These are phyloP conservation scores for Priceomyces haplophilus DNA, from an alignment of 805 yeast genomes.

Conservation along the genomic window DNA sequence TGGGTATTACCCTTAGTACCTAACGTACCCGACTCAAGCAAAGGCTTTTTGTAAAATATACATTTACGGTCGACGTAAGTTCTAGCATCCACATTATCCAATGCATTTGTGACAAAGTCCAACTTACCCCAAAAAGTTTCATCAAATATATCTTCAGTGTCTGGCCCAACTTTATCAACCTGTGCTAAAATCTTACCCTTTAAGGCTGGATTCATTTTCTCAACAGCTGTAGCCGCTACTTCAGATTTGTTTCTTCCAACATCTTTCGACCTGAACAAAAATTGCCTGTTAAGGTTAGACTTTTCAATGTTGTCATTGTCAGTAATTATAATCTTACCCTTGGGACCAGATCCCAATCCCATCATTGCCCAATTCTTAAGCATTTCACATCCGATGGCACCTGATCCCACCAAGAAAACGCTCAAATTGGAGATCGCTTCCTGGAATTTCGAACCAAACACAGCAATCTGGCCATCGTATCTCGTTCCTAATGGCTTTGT, in stretches of 20 bases:
- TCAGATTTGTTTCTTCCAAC: constrained; percentile 91
- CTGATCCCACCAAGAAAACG: constrained; percentile 92
- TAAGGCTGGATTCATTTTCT: constrained; percentile 81
- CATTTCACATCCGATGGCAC: constrained; percentile 99
- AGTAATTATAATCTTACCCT: constrained; percentile 81
- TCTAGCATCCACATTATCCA: constrained; percentile 97
- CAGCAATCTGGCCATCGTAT: constrained; percentile 94
- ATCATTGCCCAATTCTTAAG: constrained; percentile 96
- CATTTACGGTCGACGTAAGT: constrained; percentile 97
- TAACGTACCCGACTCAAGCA: constrained; percentile 93
- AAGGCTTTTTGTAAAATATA: constrained; percentile 84
- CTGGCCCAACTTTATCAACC: constrained; percentile 89
- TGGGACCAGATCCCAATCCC: constrained; percentile 90
- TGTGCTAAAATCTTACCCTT: constrained; percentile 70
- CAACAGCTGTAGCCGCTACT: constrained; percentile 83
- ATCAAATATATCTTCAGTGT: constrained; percentile 82
- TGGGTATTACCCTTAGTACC: constrained; percentile 99
- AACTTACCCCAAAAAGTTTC: constrained; percentile 81
- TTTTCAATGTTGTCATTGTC: constrained; percentile 95
- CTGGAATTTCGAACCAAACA: constrained; percentile 79
- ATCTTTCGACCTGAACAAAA: constrained; percentile 89
- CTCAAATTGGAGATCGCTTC: constrained; percentile 69
- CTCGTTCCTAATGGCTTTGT: constrained; percentile 76
- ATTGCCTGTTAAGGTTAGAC: constrained; percentile 94
- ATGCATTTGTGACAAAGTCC: constrained; percentile 92